Base-by-base conservation (phyloP, 495 filamentous ascomycete species). In the Rostrohypoxylon terebratum region DNA sequence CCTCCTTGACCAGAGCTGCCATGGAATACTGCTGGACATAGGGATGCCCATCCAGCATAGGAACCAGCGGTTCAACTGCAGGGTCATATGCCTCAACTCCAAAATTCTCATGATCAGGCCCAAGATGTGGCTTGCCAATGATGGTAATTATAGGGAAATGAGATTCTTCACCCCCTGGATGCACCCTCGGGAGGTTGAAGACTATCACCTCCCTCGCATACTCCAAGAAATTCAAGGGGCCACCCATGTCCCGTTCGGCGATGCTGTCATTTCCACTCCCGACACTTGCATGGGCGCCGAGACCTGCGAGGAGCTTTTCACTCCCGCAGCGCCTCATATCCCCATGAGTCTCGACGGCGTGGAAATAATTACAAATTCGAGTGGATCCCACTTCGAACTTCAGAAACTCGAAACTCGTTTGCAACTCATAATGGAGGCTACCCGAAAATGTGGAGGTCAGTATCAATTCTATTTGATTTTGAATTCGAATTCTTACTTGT, bases 271-370 rank as follows among this genome's bases (percentile, higher is more conserved):
- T 47, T 86, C 81, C 23, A 93, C 92, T 4, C 80, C 81, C 14
- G 94, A 96, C 71, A 94, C 91, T 0, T 88, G 85, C 69, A 72
- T 96, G 16, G 93, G 88, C 6, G 81, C 85, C 3, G 93, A 96
- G 77, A 93, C 91, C 0, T 94, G 92, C 68, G 92, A 94, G 77
- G 92, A 95, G 77, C 81, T 94, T 3, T 94, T 93, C 58, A 92
- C 90, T 1, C 91, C 91, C 2, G 83, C 86, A 23, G 73, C 80
- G 23, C 86, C 87, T n/a, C 84, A 83, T 59, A 81, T 79, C 38
- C 68, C 54, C 51, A 87, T 88, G 87, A 80, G 81, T 9, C 77
- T 91, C 11, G 81, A 89, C 60, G 90, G 90, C 10, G 88, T 90
- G 16, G 93, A 95, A 76, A 91, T 97, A 36, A 87, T 96, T 59